Evolutionary conservation across 441 rosid genomes (phyloP).

Genomic region (Hypseocharis bilobata): DNA sequence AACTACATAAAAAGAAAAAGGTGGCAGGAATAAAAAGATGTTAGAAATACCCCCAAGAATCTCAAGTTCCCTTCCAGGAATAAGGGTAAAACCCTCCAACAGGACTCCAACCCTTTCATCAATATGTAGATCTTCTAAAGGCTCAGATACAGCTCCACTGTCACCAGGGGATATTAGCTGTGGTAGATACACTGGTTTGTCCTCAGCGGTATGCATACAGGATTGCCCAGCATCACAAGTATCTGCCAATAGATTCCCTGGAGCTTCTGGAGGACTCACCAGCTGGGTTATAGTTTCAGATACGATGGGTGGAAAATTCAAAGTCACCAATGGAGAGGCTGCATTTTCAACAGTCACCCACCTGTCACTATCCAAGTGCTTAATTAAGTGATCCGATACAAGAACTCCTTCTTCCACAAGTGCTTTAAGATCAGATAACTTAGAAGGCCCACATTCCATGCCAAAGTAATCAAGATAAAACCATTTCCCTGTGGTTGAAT

Average conservation of each 20-base stretch:
- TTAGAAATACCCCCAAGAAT: slow-evolving; percentile 56
- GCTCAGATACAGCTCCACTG: slow-evolving; percentile 27
- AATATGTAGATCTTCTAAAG: slow-evolving; percentile 50
- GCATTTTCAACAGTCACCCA: slow-evolving; percentile 98
- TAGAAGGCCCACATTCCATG: slow-evolving; percentile 77
- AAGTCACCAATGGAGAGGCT: slow-evolving; percentile 60
- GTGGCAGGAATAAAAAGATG: not conserved
- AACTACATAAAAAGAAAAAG: slow-evolving; percentile 8
- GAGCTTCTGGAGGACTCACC: slow-evolving; percentile 91
- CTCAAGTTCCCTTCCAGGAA: slow-evolving; percentile 81
- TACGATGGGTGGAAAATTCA: slow-evolving; percentile 51
- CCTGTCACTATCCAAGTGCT: slow-evolving; percentile 71
- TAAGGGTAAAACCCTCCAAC: slow-evolving; percentile 54
- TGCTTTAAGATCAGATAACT: slow-evolving; percentile 60
- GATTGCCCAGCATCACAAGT: slow-evolving; percentile 40
- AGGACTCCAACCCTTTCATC: slow-evolving; percentile 66
- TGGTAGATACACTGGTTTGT: slow-evolving; percentile 24
- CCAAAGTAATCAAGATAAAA: slow-evolving; percentile 88
- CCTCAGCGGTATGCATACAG: slow-evolving; percentile 31
- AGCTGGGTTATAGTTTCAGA: slow-evolving; percentile 66
- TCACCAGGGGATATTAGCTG: slow-evolving; percentile 25
- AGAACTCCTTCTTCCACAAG: slow-evolving; percentile 76
- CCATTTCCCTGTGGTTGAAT: slow-evolving; percentile 73
- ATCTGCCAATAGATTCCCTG: slow-evolving; percentile 80
- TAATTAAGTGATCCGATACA: slow-evolving; percentile 79